A percentile compares a stretch with the other conserved stretches of the same genome.
phyloP scores from a whole-genome alignment of 2,329 filamentous ascomycete genomes.

The Setomelanomma holmii region DNA sequence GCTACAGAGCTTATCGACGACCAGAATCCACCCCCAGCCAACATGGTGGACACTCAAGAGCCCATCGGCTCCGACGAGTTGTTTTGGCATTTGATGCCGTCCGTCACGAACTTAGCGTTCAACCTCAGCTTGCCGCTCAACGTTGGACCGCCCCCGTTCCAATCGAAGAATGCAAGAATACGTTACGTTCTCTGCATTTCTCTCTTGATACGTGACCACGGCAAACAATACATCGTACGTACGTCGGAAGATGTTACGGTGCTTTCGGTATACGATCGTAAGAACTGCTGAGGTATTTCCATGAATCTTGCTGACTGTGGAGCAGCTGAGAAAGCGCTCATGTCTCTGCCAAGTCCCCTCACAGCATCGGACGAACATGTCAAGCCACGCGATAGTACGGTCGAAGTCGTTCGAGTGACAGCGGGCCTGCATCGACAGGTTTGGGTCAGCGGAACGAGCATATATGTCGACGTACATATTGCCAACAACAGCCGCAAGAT shows the following conservation, averaged over 20 bases:
- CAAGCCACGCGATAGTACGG: conserved; percentile 47
- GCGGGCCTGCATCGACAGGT: conserved; percentile 64
- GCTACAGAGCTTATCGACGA: conserved; percentile 60
- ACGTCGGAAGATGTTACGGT: conserved; percentile 59
- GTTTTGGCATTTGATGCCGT: conserved; percentile 60
- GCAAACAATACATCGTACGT: conserved; percentile 58
- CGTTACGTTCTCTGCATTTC: conserved; percentile 59
- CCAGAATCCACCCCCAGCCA: conserved; percentile 58
- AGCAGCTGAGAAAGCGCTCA: conserved; percentile 60
- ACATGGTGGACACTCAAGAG: conserved; percentile 56
- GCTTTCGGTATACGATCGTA: conserved; percentile 62
- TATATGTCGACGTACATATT: conserved; percentile 63
- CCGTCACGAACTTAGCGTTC: conserved; percentile 58
- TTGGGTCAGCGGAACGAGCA: conserved; percentile 63
- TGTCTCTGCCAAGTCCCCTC: conserved; percentile 60
- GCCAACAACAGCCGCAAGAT: conserved; percentile 58
- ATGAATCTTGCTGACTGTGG: conserved; percentile 9
- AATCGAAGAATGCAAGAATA: conserved; percentile 60
- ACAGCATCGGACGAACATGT: conserved; percentile 58
- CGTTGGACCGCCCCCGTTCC: conserved; percentile 62
- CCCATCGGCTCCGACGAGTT: conserved; percentile 47
- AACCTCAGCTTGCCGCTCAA: conserved; percentile 61
- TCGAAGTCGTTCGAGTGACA: conserved; percentile 58
- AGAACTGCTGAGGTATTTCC: conserved; percentile 16
- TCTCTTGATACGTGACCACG: conserved; percentile 56